Base-by-base conservation (phyloP, 1,284 basidiomycete species). In the Fomitopsis schrenkii region DNA sequence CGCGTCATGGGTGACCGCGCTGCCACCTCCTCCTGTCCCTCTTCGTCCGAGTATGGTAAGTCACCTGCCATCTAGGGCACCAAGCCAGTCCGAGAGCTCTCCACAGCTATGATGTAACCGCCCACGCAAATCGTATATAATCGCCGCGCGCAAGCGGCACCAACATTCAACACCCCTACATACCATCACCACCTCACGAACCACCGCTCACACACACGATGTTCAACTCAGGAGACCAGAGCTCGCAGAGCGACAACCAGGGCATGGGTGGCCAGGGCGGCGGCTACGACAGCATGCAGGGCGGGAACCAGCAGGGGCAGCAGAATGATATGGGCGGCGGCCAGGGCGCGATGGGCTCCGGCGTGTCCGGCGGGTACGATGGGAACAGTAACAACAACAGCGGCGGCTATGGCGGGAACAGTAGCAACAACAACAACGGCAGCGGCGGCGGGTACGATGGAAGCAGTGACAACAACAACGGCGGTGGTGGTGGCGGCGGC, bases 281-380 rank as follows among this genome's bases (percentile, higher is more conserved):
- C 56, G 64, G 58, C 10, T 67, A 68, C 60, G 64, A 63, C 63
- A 46, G 64, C 55, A 42, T 65, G 52, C 66, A 67, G 60, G 52
- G 59, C 60, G 55, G 57, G 10, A 58, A 63, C 59, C 56, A 59
- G 22, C 26, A 48, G 45, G 45, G 17, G 45, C 45, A 19, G 48
- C 48, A 50, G 14, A 14, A 35, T 26, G 56, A 56, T 46, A 67
- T 67, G 66, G 68, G 67, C 60, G 67, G 67, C 45, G 67, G 68
- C 7, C 55, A 46, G 19, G 62, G 62, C 40, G 41, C 58, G 41
- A 52, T 63, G 44, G 62, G 62, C 50, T 63, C 62, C 15, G 62
- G 61, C 46, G 58, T 62, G 26, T 53, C 61, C 1, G 61, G 62
- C 44, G 62, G 62, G 3, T 48, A 63, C 35, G 58, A 52, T 10